Evolutionary conservation across 208 protist species (phyloP).

Genomic region (Crithidia sp.): DNA sequence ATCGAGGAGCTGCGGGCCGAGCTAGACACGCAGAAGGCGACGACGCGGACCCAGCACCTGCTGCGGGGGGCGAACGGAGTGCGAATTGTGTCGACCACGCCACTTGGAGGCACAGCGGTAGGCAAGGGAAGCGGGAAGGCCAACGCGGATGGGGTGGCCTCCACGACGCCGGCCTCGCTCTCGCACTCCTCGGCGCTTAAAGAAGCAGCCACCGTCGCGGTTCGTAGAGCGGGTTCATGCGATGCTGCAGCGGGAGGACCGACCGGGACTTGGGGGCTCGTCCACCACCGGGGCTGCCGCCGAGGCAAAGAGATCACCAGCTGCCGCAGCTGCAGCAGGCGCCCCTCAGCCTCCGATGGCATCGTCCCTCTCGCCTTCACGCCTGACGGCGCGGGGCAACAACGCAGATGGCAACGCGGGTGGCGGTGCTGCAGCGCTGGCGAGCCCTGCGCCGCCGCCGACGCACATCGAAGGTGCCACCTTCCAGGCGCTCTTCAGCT

Average conservation of each 20-base stretch:
- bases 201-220: slow-evolving; percentile 33
- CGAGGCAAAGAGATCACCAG: slow-evolving; percentile 5
- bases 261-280: neutral
- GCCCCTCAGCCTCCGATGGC: neutral
- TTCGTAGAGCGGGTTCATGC: slow-evolving; percentile 64
- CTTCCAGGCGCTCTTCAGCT: slow-evolving; percentile 75
- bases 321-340: neutral
- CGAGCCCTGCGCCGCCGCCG: slow-evolving; percentile 17
- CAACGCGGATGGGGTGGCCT: neutral
- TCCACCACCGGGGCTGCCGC: neutral
- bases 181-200: neutral
- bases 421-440: slow-evolving; percentile 2
- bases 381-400: slow-evolving; percentile 1
- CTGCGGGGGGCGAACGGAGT: slow-evolving; percentile 16
- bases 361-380: slow-evolving; percentile 15
- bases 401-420: neutral
- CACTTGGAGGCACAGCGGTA: neutral
- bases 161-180: slow-evolving; percentile 7
- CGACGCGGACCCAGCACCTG: slow-evolving; percentile 18
- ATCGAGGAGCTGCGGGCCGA: slow-evolving; percentile 26
- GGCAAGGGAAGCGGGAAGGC: neutral
- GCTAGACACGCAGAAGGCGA: slow-evolving; percentile 28
- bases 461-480: slow-evolving; percentile 70
- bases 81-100: slow-evolving; percentile 11
- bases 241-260: slow-evolving; percentile 45